Evolutionary conservation across 2,329 filamentous ascomycete genomes (phyloP).

Genomic region (Plectosphaerella plurivora): DNA sequence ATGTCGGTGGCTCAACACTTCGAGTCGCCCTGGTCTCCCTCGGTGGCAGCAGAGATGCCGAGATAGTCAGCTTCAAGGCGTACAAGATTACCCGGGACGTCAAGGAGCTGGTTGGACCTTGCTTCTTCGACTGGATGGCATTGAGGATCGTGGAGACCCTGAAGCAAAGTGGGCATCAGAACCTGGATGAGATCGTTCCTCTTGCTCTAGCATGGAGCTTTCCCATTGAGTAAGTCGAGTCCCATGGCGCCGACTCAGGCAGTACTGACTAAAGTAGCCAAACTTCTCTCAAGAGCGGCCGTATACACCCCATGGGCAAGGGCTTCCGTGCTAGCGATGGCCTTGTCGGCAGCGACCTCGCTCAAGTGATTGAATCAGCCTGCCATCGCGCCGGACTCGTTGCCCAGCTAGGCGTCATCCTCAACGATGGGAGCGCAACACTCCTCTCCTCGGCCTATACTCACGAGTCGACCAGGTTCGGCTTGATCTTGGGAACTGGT

Average conservation of each 20-base stretch:
- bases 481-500: constrained; percentile 62
- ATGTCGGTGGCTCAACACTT: constrained; percentile 65
- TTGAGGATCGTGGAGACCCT: constrained; percentile 54
- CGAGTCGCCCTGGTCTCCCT: constrained; percentile 61
- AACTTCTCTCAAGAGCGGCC: constrained; percentile 57
- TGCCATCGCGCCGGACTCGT: constrained; percentile 46
- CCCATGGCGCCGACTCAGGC: background rate
- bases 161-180: constrained; percentile 29
- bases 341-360: constrained; percentile 55
- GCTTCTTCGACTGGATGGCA: constrained; percentile 67
- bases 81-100: constrained; percentile 53
- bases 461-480: constrained; percentile 54
- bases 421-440: constrained; percentile 65
- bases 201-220: constrained; percentile 67
- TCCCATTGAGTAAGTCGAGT: constrained; percentile 56
- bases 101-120: constrained; percentile 52
- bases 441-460: constrained; percentile 60
- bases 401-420: constrained; percentile 54
- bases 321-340: constrained; percentile 56
- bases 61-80: constrained; percentile 49
- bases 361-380: constrained; percentile 50
- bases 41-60: constrained; percentile 33
- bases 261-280: constrained; percentile 28
- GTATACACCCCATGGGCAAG: constrained; percentile 60
- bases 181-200: constrained; percentile 32